A percentile compares a stretch with the other conserved stretches of the same genome.
Conservation (phyloP, 768 basidiomycete species). For the Hydnomerulius pinastri region DNA sequence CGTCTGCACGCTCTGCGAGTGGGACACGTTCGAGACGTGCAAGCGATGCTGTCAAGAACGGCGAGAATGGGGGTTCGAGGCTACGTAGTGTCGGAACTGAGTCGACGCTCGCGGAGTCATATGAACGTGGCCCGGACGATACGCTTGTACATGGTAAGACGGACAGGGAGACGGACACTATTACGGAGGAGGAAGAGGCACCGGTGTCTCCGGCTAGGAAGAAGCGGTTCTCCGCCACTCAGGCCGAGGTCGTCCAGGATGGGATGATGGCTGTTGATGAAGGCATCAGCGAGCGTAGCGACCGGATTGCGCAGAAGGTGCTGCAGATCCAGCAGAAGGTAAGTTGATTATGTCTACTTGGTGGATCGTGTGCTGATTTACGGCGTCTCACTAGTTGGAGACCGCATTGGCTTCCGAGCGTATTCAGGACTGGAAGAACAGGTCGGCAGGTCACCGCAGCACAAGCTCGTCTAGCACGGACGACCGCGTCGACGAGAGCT, state of each 20-base stretch:
- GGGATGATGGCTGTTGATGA: slow-evolving; percentile 87
- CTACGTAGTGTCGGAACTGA: slow-evolving; percentile 78
- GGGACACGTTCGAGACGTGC: slow-evolving; percentile 57
- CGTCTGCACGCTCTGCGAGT: slow-evolving; percentile 44
- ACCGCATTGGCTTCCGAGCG: slow-evolving; percentile 67
- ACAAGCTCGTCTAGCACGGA: slow-evolving; percentile 32
- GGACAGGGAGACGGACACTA: slow-evolving; percentile 52
- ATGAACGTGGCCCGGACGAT: slow-evolving; percentile 46
- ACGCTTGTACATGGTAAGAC: slow-evolving; percentile 36
- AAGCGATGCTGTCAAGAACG: slow-evolving; percentile 57
- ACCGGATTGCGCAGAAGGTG: slow-evolving; percentile 87
- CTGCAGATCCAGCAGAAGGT: slow-evolving; percentile 91
- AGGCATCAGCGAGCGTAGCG: slow-evolving; percentile 81
- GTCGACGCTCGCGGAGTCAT: slow-evolving; percentile 75
- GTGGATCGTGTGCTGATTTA: slow-evolving; percentile 8
- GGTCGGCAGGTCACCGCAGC: slow-evolving; percentile 24
- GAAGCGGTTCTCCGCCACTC: slow-evolving; percentile 80
- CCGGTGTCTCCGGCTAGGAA: slow-evolving; percentile 49
- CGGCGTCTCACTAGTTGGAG: slow-evolving; percentile 56
- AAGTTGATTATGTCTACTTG: slow-evolving; percentile 16
- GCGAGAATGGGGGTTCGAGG: slow-evolving; percentile 33
- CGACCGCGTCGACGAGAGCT: slow-evolving; percentile 60
- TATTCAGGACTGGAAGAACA: slow-evolving; percentile 34
- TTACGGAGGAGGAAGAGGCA: slow-evolving; percentile 57
- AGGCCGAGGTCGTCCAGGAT: slow-evolving; percentile 64